Percentiles rank a stretch among this genome's conserved stretches.
Evolutionary conservation across 495 filamentous ascomycete species (phyloP).

Genomic region (Aspergillus ellipticus): DNA sequence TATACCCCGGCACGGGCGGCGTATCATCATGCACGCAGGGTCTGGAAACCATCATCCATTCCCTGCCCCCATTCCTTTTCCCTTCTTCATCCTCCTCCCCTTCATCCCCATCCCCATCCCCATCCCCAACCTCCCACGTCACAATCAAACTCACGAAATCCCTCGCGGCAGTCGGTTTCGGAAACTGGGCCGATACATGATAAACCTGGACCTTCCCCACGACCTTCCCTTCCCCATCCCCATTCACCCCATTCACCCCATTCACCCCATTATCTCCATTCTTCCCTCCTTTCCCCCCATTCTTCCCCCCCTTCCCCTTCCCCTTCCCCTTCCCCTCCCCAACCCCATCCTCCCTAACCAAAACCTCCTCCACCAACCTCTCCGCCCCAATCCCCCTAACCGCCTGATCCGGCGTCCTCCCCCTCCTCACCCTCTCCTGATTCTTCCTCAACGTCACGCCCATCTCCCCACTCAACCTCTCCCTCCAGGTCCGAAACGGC

Average conservation of each 20-base stretch:
- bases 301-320: no score
- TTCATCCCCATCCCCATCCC: slow-evolving; percentile 20
- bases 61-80: slow-evolving; percentile 33
- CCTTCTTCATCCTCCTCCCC: slow-evolving; percentile 8
- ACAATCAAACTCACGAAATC: slow-evolving; percentile 82
- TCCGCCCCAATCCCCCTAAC: slow-evolving; percentile 84
- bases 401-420: slow-evolving; percentile 43
- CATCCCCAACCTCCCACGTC: slow-evolving; percentile 40
- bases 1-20: slow-evolving; percentile 62
- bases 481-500: slow-evolving; percentile 63
- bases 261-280: no score
- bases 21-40: slow-evolving; percentile 75
- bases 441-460: slow-evolving; percentile 54
- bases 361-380: slow-evolving; percentile 57
- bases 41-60: slow-evolving; percentile 83
- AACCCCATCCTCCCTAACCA: slow-evolving; percentile 53
- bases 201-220: slow-evolving; percentile 56
- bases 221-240: no score
- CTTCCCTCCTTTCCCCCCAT: no score
- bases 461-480: slow-evolving; percentile 45
- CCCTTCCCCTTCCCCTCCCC: slow-evolving; percentile 53
- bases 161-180: slow-evolving; percentile 78
- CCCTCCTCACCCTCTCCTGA: slow-evolving; percentile 51
- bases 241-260: slow-evolving; percentile 56
- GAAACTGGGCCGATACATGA: slow-evolving; percentile 83